A percentile compares a stretch with the other conserved stretches of the same genome.
Evolutionary conservation across 257 asterid species (phyloP).

Genomic region (Gynochthodes officinalis): DNA sequence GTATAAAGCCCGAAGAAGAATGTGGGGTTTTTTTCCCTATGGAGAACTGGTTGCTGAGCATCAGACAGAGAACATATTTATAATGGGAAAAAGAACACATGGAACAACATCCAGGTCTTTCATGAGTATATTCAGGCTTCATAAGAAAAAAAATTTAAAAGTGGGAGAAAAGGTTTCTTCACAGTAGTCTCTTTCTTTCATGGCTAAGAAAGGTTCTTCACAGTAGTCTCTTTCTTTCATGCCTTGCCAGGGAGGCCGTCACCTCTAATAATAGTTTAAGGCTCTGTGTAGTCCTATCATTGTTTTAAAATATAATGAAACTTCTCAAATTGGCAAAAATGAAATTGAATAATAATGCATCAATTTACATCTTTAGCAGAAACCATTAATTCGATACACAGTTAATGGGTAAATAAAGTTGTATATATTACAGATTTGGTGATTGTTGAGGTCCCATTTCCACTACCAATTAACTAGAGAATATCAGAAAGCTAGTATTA

Average conservation of each 20-base stretch:
- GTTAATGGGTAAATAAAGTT: no score
- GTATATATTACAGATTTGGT: background rate
- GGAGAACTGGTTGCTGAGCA: constrained; percentile 1
- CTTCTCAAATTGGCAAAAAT: no score
- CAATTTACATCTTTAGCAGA: background rate
- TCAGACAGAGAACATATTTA: constrained; percentile 13
- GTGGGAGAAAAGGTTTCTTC: background rate
- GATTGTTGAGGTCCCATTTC: background rate
- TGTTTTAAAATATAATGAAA: background rate
- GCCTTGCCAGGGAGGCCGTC: no score
- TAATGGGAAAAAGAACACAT: constrained; percentile 11
- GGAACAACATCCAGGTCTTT: background rate
- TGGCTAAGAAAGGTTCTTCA: no score
- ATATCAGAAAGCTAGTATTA: background rate
- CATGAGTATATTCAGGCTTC: background rate
- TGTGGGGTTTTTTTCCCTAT: background rate
- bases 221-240: no score
- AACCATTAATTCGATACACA: no score
- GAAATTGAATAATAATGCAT: background rate
- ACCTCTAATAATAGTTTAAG: no score
- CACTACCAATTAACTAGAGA: background rate
- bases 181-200: background rate
- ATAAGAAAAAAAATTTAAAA: constrained; percentile 11
- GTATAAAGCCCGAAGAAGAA: no score
- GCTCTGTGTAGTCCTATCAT: background rate